phyloP scores from a whole-genome alignment of 108 stramenopile species.

The Mediolabrus comicus region DNA sequence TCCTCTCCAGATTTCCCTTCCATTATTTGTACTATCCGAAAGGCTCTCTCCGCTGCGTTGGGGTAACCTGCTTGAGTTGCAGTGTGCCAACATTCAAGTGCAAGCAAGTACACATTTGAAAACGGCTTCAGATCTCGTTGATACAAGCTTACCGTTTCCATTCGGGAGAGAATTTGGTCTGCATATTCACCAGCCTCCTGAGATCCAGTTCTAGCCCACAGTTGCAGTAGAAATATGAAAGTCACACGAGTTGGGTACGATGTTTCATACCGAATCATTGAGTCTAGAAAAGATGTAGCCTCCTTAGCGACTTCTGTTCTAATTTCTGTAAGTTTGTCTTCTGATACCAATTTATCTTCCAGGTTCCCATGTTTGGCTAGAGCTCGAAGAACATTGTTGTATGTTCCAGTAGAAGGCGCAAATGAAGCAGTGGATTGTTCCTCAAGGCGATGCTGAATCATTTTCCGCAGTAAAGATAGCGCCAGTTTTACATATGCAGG shows the following conservation, averaged over 20 bases:
- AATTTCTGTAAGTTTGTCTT: background rate
- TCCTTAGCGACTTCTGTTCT: conserved; percentile 18
- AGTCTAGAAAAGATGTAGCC: conserved; percentile 22
- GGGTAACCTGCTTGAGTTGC: conserved; percentile 27
- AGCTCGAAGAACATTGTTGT: conserved; percentile 38
- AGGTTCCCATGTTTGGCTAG: conserved; percentile 5
- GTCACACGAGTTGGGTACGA: conserved; percentile 27
- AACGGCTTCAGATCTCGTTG: conserved; percentile 16
- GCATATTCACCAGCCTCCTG: conserved; percentile 43
- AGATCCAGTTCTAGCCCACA: conserved; percentile 36
- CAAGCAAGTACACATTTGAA: conserved; percentile 22
- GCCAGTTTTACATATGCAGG: conserved; percentile 10
- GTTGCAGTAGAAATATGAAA: conserved; percentile 30
- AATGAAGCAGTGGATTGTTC: conserved; percentile 7
- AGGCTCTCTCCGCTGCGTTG: conserved; percentile 41
- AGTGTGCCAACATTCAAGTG: conserved; percentile 34
- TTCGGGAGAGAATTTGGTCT: conserved; percentile 42
- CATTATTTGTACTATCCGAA: conserved; percentile 17
- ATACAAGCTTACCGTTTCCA: conserved; percentile 33
- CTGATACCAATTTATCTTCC: background rate
- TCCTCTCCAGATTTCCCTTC: conserved; percentile 21
- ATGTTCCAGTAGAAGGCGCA: conserved; percentile 36
- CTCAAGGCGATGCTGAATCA: conserved; percentile 16
- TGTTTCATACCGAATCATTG: conserved; percentile 39
- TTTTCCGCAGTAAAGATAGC: conserved; percentile 20